Conservation (phyloP, 2,329 filamentous ascomycete genomes). For the Claviceps monticola region DNA sequence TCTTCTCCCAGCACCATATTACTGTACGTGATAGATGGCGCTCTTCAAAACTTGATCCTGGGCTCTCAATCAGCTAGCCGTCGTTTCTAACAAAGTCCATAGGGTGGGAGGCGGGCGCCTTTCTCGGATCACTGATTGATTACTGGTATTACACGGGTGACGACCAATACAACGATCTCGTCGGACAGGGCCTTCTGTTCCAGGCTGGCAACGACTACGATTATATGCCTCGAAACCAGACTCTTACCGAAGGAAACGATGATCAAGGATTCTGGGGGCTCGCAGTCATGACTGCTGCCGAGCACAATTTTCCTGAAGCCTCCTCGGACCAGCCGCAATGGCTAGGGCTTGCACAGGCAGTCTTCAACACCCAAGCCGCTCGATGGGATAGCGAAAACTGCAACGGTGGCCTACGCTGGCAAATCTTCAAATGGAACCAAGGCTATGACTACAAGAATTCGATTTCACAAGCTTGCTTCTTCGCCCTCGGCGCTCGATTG, state of each 20-base stretch:
- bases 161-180: slow-evolving; percentile 53
- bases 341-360: slow-evolving; percentile 60
- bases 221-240: slow-evolving; percentile 67
- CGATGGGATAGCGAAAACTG: slow-evolving; percentile 60
- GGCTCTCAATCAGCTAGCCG: background rate
- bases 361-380: slow-evolving; percentile 65
- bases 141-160: slow-evolving; percentile 80
- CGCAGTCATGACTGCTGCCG: slow-evolving; percentile 55
- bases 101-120: slow-evolving; percentile 64
- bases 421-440: slow-evolving; percentile 71
- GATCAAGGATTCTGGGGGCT: slow-evolving; percentile 66
- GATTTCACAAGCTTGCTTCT: slow-evolving; percentile 49
- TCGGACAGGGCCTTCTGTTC: slow-evolving; percentile 53
- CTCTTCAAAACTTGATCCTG: background rate
- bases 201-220: slow-evolving; percentile 61
- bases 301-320: slow-evolving; percentile 52
- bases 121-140: slow-evolving; percentile 59
- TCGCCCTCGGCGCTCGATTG: slow-evolving; percentile 51
- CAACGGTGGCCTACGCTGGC: slow-evolving; percentile 67
- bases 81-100: slow-evolving; percentile 1
- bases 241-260: slow-evolving; percentile 55
- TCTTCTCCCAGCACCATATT: slow-evolving; percentile 38
- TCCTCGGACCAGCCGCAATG: slow-evolving; percentile 43
- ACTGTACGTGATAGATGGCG: slow-evolving; percentile 27
- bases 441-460: slow-evolving; percentile 69